Percentiles rank a stretch among this genome's conserved stretches.
phyloP scores from a whole-genome alignment of 768 basidiomycete species.

The Termitomyces sp. region DNA sequence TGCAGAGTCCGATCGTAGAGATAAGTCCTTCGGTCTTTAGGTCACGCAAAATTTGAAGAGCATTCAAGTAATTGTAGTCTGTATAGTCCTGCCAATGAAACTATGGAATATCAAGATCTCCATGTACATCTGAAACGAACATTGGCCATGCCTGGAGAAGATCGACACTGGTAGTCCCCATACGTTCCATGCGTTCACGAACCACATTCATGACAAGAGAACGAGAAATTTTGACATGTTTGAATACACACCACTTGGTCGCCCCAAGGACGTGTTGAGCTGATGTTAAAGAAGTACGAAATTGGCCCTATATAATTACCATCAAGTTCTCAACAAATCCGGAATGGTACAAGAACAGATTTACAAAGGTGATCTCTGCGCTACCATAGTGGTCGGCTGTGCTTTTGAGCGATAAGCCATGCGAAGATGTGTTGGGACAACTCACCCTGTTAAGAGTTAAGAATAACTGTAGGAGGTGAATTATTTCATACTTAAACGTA shows the following conservation, averaged over 20 bases:
- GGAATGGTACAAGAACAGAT: conserved; percentile 16
- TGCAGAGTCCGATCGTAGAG: conserved; percentile 66
- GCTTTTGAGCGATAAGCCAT: not conserved
- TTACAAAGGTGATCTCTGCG: conserved; percentile 75
- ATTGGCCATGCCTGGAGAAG: conserved; percentile 57
- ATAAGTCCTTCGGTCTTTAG: conserved; percentile 58
- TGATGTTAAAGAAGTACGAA: conserved; percentile 39
- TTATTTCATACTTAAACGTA: conserved; percentile 21
- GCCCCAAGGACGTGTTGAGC: conserved; percentile 53
- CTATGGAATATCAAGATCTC: conserved; percentile 26
- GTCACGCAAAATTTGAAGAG: conserved; percentile 47
- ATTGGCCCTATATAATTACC: conserved; percentile 56
- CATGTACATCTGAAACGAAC: not conserved
- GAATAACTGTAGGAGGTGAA: not conserved
- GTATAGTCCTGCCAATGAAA: conserved; percentile 78
- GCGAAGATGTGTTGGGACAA: not conserved
- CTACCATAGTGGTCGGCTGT: conserved; percentile 85
- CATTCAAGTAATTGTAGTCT: conserved; percentile 36
- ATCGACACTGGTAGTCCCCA: conserved; percentile 55
- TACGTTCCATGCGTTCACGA: conserved; percentile 64
- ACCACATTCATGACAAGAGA: conserved; percentile 56
- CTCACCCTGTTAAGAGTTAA: conserved; percentile 9
- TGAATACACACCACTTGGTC: conserved; percentile 87
- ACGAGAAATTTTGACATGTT: conserved; percentile 42
- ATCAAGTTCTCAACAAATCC: conserved; percentile 5